Conservation (phyloP, 371 early-diverging fungal species). For the Rhizopus delemar region DNA sequence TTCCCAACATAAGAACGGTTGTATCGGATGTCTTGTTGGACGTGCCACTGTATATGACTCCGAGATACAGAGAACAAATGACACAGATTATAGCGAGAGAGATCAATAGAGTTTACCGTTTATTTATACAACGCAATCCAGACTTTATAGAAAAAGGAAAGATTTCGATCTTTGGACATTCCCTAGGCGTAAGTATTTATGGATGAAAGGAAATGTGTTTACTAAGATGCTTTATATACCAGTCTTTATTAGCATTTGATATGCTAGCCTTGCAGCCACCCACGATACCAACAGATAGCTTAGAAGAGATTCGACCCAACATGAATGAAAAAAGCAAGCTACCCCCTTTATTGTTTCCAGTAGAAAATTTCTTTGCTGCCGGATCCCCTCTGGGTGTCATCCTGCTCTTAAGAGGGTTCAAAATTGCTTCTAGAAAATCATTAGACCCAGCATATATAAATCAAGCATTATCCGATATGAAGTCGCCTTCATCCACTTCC, state of each 20-base stretch:
- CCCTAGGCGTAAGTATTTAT: slow-evolving; percentile 62
- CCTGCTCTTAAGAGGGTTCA: slow-evolving; percentile 69
- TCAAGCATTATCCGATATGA: slow-evolving; percentile 31
- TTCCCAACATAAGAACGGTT: slow-evolving; percentile 77
- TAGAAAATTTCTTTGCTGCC: slow-evolving; percentile 65
- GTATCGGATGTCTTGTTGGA: slow-evolving; percentile 83
- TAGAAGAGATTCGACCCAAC: slow-evolving; percentile 19
- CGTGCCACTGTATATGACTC: slow-evolving; percentile 83
- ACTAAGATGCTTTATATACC: background rate
- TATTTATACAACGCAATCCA: slow-evolving; percentile 71
- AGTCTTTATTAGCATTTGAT: slow-evolving; percentile 75
- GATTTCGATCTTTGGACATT: slow-evolving; percentile 79
- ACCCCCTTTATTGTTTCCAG: slow-evolving; percentile 44
- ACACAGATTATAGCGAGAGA: slow-evolving; percentile 71
- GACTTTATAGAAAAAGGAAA: slow-evolving; percentile 71
- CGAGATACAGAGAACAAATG: slow-evolving; percentile 79
- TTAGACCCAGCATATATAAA: slow-evolving; percentile 14
- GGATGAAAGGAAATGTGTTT: background rate
- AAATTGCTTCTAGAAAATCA: slow-evolving; percentile 53
- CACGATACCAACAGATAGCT: slow-evolving; percentile 22
- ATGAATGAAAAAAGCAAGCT: slow-evolving; percentile 10
- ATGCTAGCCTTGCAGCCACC: slow-evolving; percentile 68
- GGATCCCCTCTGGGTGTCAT: slow-evolving; percentile 83
- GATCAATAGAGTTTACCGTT: slow-evolving; percentile 69
- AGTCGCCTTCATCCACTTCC: slow-evolving; percentile 18